These are phyloP conservation scores for Phialocephala sp. DNA, from an alignment of 2,329 filamentous ascomycete species.

Conservation along the genomic window DNA sequence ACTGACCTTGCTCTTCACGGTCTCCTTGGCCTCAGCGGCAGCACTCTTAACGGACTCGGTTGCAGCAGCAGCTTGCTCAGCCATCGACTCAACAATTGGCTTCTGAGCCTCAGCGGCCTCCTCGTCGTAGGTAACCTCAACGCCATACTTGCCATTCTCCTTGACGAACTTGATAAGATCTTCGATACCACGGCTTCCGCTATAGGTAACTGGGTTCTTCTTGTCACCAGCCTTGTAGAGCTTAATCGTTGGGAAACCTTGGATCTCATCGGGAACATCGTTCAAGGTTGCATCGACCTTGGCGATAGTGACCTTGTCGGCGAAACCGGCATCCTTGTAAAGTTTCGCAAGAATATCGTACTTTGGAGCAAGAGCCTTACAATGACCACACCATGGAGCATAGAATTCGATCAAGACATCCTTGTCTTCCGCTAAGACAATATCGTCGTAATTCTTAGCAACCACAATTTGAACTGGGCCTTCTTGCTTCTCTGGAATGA, in stretches of 20 bases:
- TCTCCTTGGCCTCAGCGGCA: constrained; percentile 55
- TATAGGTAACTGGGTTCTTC: constrained; percentile 83
- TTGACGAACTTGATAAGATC: constrained; percentile 91
- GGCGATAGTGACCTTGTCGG: constrained; percentile 86
- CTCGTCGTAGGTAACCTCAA: constrained; percentile 66
- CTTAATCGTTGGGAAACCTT: constrained; percentile 99
- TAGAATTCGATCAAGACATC: constrained; percentile 99
- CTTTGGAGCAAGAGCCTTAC: constrained; percentile 96
- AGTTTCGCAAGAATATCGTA: constrained; percentile 88
- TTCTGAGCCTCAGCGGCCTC: constrained; percentile 56
- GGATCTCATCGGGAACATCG: constrained; percentile 95
- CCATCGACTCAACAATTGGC: constrained; percentile 46
- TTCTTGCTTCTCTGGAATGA: constrained; percentile 91
- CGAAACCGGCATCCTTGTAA: constrained; percentile 78
- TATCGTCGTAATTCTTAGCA: constrained; percentile 88
- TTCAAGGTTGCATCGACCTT: constrained; percentile 98
- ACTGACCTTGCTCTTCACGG: constrained; percentile 52
- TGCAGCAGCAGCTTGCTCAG: constrained; percentile 48
- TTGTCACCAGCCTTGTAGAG: constrained; percentile 92
- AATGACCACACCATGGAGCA: constrained; percentile 99
- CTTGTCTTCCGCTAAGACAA: constrained; percentile 93
- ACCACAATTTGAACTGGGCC: constrained; percentile 87
- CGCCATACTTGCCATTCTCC: constrained; percentile 91
- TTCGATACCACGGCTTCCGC: constrained; percentile 85
- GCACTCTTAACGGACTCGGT: constrained; percentile 46